Base-by-base conservation (phyloP, 352 stramenopile species). In the Globisporangium cederbergense region DNA sequence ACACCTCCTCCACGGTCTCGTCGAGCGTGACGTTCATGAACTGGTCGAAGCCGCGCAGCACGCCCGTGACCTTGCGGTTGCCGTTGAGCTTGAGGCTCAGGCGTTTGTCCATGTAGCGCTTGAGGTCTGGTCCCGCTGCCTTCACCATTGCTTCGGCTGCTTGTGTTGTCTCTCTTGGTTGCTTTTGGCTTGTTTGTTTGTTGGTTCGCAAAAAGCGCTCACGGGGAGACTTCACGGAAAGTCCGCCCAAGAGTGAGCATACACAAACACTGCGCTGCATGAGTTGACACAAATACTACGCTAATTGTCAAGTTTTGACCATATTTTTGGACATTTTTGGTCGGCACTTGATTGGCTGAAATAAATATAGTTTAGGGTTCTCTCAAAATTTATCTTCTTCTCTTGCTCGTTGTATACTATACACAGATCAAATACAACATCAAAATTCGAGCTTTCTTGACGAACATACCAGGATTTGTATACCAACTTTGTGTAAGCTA, bases 1-100 rank as follows among this genome's bases (percentile, higher is more conserved):
- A 93, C 25, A 93, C 86, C 72, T 98, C 92, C 65, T 97, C 89
- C 30, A 96, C 77, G 10, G 92, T 93, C 64, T 98, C 90, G 62
- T 99, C 95, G 51, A 99, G 72, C 43, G 98, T 97, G 32, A 99
- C 86, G 83, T 99, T 98, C 75, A 99, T 95, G 76, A 98, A 99
- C 73, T 97, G 93, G 77, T 99, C 96, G 71, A 98, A 99, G 54
- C 96, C 96, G 20, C 94, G 86, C 56, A 99, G 74, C 51, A 95
- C 88, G 34, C 96, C 96, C 43, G 90, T 87, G 18, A 99, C 83
- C 73, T 97, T 97, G 65, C 95, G 85, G 76, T 98, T 98, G 47
- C 91, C 95, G 72, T 98, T 98, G 55, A 99, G 83, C 67, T 91
- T 97, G 59, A 98, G 73, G 71, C 83, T 93, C 58, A 99, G 72